A percentile compares a stretch with the other conserved stretches of the same genome.
Evolutionary conservation across 83 land plant genomes (phyloP).

Genomic region (Diphasiastrum complanatum): DNA sequence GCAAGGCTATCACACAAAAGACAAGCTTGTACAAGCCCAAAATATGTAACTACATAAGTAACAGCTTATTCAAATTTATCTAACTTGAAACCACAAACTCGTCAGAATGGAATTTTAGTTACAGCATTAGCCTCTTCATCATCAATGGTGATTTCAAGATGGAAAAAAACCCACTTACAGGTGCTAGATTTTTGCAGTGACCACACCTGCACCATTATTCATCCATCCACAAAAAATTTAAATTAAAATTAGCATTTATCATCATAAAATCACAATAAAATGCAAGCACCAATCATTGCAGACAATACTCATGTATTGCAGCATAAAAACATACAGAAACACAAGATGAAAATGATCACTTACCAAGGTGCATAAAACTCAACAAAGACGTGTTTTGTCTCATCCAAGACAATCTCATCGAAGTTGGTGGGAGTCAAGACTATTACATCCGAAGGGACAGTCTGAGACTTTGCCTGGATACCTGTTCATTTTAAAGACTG

Average conservation of each 20-base stretch:
- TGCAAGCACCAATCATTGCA: not conserved
- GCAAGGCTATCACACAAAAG: too few relatives aligned
- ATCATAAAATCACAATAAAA: not conserved
- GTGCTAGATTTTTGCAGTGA: slow-evolving; percentile 91
- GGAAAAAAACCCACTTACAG: slow-evolving; percentile 45
- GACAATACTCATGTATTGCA: not conserved
- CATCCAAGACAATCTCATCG: slow-evolving; percentile 64
- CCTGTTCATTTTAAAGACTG: too few relatives aligned
- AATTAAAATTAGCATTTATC: not conserved
- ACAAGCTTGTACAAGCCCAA: too few relatives aligned
- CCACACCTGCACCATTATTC: slow-evolving; percentile 68
- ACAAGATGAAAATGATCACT: slow-evolving; percentile 1
- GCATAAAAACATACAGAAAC: not conserved
- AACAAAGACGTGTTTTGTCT: slow-evolving; percentile 80
- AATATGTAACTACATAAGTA: too few relatives aligned
- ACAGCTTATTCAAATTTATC: too few relatives aligned
- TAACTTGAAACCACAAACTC: not conserved
- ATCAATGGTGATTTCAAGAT: not conserved
- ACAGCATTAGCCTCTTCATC: not conserved
- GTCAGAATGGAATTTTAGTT: too few relatives aligned
- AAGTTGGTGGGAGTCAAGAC: slow-evolving; percentile 73
- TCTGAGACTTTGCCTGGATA: slow-evolving; percentile 60
- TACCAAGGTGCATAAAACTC: slow-evolving; percentile 99
- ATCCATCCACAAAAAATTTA: not conserved
- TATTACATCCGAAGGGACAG: slow-evolving; percentile 59